phyloP scores from a whole-genome alignment of 352 stramenopile species.

The Thalassiosira delicatula region DNA sequence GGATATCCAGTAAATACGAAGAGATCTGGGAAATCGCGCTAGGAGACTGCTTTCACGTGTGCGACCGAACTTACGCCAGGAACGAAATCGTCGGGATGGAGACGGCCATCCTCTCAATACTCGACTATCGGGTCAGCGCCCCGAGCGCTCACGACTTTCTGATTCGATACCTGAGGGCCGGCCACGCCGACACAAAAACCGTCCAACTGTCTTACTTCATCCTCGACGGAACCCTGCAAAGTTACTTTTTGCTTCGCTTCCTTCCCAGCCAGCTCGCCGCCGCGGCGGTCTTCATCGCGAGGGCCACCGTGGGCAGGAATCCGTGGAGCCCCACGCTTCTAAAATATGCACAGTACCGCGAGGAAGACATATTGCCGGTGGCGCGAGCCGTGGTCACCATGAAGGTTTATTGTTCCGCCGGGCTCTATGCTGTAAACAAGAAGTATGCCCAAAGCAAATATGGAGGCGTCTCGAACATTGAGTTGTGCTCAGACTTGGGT shows the following conservation, averaged over 20 bases:
- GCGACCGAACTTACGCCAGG: slow-evolving; percentile 94
- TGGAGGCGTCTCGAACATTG: slow-evolving; percentile 82
- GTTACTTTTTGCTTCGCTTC: slow-evolving; percentile 98
- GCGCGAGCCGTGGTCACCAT: slow-evolving; percentile 84
- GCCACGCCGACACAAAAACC: slow-evolving; percentile 86
- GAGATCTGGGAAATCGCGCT: slow-evolving; percentile 98
- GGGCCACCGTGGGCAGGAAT: slow-evolving; percentile 85
- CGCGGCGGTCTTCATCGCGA: slow-evolving; percentile 95
- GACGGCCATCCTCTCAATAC: slow-evolving; percentile 92
- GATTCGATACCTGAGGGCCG: slow-evolving; percentile 92
- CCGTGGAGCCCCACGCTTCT: slow-evolving; percentile 88
- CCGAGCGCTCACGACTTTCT: slow-evolving; percentile 95
- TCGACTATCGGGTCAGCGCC: slow-evolving; percentile 96
- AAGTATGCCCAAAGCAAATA: slow-evolving; percentile 88
- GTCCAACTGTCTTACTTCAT: slow-evolving; percentile 96
- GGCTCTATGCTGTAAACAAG: slow-evolving; percentile 86
- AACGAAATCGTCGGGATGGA: slow-evolving; percentile 91
- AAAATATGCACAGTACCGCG: slow-evolving; percentile 88
- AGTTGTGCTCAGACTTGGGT: slow-evolving; percentile 76
- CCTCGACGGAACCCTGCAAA: slow-evolving; percentile 97
- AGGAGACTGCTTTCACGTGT: slow-evolving; percentile 97
- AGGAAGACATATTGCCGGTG: slow-evolving; percentile 84
- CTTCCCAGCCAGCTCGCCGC: slow-evolving; percentile 96
- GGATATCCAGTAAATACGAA: slow-evolving; percentile 99
- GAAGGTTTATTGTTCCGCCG: slow-evolving; percentile 77